Percentiles rank a stretch among this genome's conserved stretches.
These are phyloP conservation scores for Salix suchowensis DNA, from an alignment of 345 rosid species.

Conservation along the genomic window DNA sequence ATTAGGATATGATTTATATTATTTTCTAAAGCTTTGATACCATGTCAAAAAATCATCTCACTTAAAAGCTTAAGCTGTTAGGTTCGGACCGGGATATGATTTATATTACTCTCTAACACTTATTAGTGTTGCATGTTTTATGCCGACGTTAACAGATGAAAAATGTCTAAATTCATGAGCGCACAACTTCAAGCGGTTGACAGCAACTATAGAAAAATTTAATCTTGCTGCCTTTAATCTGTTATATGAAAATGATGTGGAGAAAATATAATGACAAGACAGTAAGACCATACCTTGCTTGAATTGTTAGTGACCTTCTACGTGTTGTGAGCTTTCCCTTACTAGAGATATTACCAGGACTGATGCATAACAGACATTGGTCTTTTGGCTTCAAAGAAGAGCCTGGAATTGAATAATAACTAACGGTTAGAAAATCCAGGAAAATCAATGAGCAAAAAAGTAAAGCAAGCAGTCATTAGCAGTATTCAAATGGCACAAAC, in stretches of 20 bases:
- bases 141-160: not conserved
- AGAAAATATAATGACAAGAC: not conserved
- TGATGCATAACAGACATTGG: not conserved
- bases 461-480: not conserved
- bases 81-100: too few species aligned
- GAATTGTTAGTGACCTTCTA: slow-evolving; percentile 16
- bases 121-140: not conserved
- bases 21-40: too few species aligned
- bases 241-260: not conserved
- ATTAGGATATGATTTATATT: too few species aligned
- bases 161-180: not conserved
- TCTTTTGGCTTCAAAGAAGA: slow-evolving; percentile 22
- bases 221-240: not conserved
- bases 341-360: not conserved
- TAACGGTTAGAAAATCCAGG: not conserved
- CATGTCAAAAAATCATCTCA: too few species aligned
- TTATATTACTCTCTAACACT: too few species aligned
- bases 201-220: not conserved
- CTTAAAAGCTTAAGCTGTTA: too few species aligned
- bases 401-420: slow-evolving; percentile 8
- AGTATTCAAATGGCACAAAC: not conserved
- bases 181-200: not conserved
- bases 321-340: not conserved
- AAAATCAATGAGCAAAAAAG: not conserved
- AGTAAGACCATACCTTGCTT: slow-evolving; percentile 17